A percentile compares a stretch with the other conserved stretches of the same genome.
These are phyloP conservation scores for Durusdinium trenchii DNA, from an alignment of 73 alveolate genomes.

Conservation along the genomic window DNA sequence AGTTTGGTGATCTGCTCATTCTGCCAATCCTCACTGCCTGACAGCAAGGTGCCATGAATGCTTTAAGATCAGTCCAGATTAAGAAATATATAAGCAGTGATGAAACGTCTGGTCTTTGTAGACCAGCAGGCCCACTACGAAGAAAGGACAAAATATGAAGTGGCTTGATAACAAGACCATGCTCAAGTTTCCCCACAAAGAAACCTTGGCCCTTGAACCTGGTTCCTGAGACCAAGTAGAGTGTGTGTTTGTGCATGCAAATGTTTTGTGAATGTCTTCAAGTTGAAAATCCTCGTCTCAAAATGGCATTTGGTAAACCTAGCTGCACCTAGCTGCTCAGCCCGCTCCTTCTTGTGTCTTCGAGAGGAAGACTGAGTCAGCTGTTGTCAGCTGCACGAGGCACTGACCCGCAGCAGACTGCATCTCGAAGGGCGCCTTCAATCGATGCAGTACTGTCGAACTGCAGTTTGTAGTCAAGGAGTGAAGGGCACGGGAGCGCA, in stretches of 20 bases:
- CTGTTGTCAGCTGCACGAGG: slow-evolving; percentile 93
- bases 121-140: neutral
- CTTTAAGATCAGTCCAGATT: no score
- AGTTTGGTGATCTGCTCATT: slow-evolving; percentile 83
- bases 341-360: slow-evolving; percentile 34
- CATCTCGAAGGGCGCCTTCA: slow-evolving; percentile 94
- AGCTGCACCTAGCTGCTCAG: neutral
- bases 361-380: slow-evolving; percentile 90
- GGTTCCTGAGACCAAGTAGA: no score
- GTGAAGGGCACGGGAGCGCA: no score
- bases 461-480: neutral
- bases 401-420: slow-evolving; percentile 87
- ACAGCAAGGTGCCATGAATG: neutral
- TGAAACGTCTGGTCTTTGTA: no score
- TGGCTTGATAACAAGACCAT: neutral
- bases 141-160: neutral
- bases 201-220: no score
- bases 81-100: no score
- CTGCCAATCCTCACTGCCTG: slow-evolving; percentile 92
- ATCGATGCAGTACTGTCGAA: neutral
- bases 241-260: no score
- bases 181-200: no score
- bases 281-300: no score
- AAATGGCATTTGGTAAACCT: neutral
- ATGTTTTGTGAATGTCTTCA: no score